Percentiles rank a stretch among this genome's conserved stretches.
Evolutionary conservation across 495 filamentous ascomycete genomes (phyloP).

Genomic region (Penicillium macrosclerotiorum): DNA sequence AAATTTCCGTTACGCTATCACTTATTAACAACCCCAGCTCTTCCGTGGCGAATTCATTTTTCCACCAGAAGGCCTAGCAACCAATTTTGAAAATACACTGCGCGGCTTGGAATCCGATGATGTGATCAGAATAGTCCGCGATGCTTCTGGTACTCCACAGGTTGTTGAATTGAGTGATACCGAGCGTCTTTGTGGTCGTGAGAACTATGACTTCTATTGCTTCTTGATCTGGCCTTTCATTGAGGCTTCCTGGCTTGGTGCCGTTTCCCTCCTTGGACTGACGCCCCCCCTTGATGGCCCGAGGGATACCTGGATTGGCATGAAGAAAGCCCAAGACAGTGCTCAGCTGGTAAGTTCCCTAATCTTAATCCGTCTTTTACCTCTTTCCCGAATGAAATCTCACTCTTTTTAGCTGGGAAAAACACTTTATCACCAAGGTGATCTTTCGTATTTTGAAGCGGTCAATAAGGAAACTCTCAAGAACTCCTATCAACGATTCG

Average conservation of each 20-base stretch:
- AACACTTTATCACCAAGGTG: conserved; percentile 95
- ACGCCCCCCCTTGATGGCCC: conserved; percentile 64
- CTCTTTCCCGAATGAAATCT: conserved; percentile 4
- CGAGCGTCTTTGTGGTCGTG: conserved; percentile 74
- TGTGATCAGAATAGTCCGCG: conserved; percentile 68
- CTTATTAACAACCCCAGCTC: conserved; percentile 49
- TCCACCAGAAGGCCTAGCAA: conserved; percentile 74
- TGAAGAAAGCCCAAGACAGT: conserved; percentile 73
- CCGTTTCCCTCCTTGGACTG: conserved; percentile 80
- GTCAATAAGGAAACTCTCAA: conserved; percentile 97
- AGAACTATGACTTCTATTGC: conserved; percentile 98
- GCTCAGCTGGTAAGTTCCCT: conserved; percentile 68
- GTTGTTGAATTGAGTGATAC: conserved; percentile 70
- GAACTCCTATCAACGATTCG: conserved; percentile 84
- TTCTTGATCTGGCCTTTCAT: conserved; percentile 98
- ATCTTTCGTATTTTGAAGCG: conserved; percentile 93
- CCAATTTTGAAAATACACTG: conserved; percentile 78
- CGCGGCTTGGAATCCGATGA: conserved; percentile 72
- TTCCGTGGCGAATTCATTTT: conserved; percentile 98
- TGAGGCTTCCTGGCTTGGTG: conserved; percentile 86
- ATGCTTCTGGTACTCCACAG: conserved; percentile 52
- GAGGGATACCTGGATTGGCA: conserved; percentile 72
- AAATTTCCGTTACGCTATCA: not conserved
- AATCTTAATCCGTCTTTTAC: not conserved
- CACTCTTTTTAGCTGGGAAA: conserved; percentile 70